A percentile compares a stretch with the other conserved stretches of the same genome.
phyloP scores from a whole-genome alignment of 768 basidiomycete species.

The Tylopilus sp. region DNA sequence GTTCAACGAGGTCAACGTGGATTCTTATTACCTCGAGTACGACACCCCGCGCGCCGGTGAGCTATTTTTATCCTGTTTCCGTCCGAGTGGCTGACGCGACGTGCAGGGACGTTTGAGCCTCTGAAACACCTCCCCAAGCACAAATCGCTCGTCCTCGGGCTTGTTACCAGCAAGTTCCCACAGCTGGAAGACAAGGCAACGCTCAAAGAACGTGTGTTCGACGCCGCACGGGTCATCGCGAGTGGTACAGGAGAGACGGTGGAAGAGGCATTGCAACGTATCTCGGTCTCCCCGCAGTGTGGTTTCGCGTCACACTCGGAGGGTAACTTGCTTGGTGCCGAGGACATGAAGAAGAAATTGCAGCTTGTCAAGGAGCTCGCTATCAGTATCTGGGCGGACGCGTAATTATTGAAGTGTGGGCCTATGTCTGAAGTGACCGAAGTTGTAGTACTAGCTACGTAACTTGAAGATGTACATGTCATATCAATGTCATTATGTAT shows the following conservation, averaged over 20 bases:
- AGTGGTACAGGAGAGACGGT: constrained; percentile 35
- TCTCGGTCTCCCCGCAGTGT: constrained; percentile 49
- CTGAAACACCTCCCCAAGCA: constrained; percentile 30
- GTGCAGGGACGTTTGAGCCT: constrained; percentile 31
- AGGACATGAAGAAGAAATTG: constrained; percentile 33
- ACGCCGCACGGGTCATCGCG: constrained; percentile 43
- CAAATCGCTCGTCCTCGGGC: constrained; percentile 41
- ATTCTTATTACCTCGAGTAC: constrained; percentile 47
- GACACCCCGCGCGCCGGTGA: constrained; percentile 45
- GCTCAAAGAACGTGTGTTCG: constrained; percentile 38
- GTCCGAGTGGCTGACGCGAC: background rate
- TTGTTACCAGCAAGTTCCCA: constrained; percentile 43
- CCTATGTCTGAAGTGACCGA: no score
- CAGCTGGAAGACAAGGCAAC: constrained; percentile 41
- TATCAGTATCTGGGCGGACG: constrained; percentile 34
- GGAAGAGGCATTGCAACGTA: constrained; percentile 37
- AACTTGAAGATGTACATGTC: no score
- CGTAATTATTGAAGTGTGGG: no score
- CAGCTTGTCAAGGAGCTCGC: constrained; percentile 35
- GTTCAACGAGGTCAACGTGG: constrained; percentile 43
- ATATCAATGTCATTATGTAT: no score
- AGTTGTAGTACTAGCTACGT: no score
- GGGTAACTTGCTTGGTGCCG: constrained; percentile 38
- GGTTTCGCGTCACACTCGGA: constrained; percentile 48
- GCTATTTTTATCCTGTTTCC: background rate